Conservation (phyloP, 257 asterid genomes). For the Nicotiana tabacum region DNA sequence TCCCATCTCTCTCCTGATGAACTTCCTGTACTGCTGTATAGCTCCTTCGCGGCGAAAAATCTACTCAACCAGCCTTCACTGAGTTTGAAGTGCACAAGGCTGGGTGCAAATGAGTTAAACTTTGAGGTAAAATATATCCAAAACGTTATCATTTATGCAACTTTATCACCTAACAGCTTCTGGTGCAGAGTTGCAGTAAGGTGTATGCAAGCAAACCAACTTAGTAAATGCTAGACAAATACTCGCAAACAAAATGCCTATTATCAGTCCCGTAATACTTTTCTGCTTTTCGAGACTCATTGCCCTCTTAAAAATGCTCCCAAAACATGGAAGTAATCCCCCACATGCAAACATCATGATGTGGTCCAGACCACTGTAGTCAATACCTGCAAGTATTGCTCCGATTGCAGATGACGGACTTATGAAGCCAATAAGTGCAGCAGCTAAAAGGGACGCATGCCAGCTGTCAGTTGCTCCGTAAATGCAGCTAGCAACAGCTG, state of each 20-base stretch:
- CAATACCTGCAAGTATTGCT: slow-evolving; percentile 83
- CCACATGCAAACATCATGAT: slow-evolving; percentile 87
- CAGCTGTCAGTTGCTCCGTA: slow-evolving; percentile 89
- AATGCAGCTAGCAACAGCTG: slow-evolving; percentile 95
- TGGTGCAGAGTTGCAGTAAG: slow-evolving; percentile 98
- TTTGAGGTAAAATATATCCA: neutral
- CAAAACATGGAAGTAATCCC: slow-evolving; percentile 83
- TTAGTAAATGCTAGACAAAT: slow-evolving; percentile 72
- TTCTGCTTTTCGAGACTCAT: slow-evolving; percentile 56
- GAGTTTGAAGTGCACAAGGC: neutral
- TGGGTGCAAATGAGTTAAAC: neutral
- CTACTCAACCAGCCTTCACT: neutral
- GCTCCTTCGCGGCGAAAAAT: neutral
- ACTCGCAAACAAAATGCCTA: slow-evolving; percentile 55
- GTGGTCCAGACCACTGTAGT: slow-evolving; percentile 87
- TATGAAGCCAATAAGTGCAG: slow-evolving; percentile 71
- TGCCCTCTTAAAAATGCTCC: slow-evolving; percentile 60
- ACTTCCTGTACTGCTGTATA: neutral
- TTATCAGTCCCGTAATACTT: slow-evolving; percentile 52
- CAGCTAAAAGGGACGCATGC: slow-evolving; percentile 76
- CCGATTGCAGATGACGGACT: slow-evolving; percentile 88
- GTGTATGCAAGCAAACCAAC: slow-evolving; percentile 91
- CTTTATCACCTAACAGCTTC: slow-evolving; percentile 83
- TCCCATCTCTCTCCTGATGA: neutral
- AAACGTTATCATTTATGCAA: neutral